Conservation (phyloP, 805 yeast species). For the Cyberlindnera meyerae region DNA sequence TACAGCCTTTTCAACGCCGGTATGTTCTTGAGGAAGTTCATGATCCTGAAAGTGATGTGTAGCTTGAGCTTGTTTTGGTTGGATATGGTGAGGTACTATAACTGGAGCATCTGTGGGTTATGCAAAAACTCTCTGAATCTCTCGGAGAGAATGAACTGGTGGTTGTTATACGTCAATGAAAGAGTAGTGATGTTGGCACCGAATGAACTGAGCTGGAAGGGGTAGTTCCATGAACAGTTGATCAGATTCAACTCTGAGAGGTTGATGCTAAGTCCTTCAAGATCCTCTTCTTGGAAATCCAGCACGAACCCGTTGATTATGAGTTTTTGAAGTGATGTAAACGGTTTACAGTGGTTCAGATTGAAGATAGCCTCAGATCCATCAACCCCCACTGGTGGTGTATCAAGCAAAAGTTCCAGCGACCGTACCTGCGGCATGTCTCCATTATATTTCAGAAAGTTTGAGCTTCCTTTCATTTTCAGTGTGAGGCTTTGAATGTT, state of each 20-base stretch:
- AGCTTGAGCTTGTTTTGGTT: constrained; percentile 26
- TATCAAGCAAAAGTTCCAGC: constrained; percentile 14
- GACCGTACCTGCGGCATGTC: constrained; percentile 9
- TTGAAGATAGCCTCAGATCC: constrained; percentile 31
- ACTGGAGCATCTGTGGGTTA: constrained; percentile 25
- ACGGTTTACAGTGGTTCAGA: constrained; percentile 38
- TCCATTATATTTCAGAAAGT: constrained; percentile 31
- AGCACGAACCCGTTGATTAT: constrained; percentile 36
- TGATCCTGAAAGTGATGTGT: constrained; percentile 29
- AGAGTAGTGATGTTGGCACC: constrained; percentile 25
- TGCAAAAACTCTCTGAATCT: constrained; percentile 29
- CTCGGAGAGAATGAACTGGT: constrained; percentile 33
- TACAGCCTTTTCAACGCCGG: constrained; percentile 27
- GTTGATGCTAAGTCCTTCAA: constrained; percentile 16
- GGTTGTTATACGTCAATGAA: constrained; percentile 26
- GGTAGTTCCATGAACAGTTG: constrained; percentile 56
- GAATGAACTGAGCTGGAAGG: constrained; percentile 38
- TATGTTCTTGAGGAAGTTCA: constrained; percentile 29
- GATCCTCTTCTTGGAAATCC: constrained; percentile 36
- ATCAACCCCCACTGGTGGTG: constrained; percentile 14
- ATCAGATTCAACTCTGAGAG: constrained; percentile 27
- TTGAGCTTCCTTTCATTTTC: constrained; percentile 28
- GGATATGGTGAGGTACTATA: constrained; percentile 26
- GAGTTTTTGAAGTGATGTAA: constrained; percentile 31
- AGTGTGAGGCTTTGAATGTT: constrained; percentile 24